Evolutionary conservation across 306 rosid species (phyloP).

Genomic region (Luffa acutangula): DNA sequence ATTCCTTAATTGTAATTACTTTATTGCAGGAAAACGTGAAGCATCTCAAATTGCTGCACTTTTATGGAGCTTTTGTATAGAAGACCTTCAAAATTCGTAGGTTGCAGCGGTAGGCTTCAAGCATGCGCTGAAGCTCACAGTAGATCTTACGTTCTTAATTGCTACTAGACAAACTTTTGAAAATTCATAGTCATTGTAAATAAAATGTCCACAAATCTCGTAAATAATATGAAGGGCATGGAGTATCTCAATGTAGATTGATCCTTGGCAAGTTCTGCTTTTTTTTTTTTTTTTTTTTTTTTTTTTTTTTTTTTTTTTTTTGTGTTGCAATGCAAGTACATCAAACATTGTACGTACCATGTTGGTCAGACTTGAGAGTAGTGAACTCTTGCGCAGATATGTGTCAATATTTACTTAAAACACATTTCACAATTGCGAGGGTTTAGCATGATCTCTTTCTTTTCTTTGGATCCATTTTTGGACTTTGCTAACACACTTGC

Average conservation of each 20-base stretch:
- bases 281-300: neutral
- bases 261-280: neutral
- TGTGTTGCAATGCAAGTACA: neutral
- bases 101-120: neutral
- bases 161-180: neutral
- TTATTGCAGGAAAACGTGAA: constrained; percentile 60
- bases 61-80: constrained; percentile 49
- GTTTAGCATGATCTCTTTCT: neutral
- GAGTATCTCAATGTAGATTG: neutral
- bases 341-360: neutral
- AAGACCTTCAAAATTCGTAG: neutral
- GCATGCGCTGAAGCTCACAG: neutral
- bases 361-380: neutral
- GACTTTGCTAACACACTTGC: neutral
- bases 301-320: neutral
- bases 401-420: neutral
- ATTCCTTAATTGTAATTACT: constrained; percentile 5
- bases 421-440: neutral
- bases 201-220: neutral
- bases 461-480: neutral
- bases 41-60: constrained; percentile 56
- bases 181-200: neutral
- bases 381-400: neutral
- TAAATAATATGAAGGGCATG: neutral
- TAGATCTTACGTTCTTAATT: neutral